phyloP scores from a whole-genome alignment of 2,329 filamentous ascomycete genomes.

The Xylariomycetidae sp. region DNA sequence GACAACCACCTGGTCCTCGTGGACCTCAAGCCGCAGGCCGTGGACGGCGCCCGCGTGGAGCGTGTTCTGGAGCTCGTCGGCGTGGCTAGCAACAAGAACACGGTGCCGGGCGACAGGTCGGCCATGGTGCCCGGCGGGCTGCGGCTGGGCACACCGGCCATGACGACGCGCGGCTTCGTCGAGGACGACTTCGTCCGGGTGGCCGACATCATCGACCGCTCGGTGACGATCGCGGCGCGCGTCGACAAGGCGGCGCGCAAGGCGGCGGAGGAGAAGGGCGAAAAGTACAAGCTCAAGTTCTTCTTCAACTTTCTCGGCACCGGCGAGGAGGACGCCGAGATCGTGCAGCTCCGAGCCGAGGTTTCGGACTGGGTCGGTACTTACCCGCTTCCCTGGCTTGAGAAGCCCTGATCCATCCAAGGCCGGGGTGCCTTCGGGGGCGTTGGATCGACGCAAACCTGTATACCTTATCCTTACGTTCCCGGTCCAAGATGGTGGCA shows the following conservation, averaged over 20 bases:
- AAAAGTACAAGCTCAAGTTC: slow-evolving; percentile 61
- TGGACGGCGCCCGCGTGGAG: slow-evolving; percentile 88
- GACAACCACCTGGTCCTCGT: slow-evolving; percentile 95
- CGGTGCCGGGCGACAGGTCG: slow-evolving; percentile 89
- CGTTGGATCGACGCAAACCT: too few species aligned
- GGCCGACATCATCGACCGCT: slow-evolving; percentile 78
- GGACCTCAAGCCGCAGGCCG: slow-evolving; percentile 80
- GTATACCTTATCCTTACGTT: too few species aligned
- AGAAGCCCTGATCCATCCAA: slow-evolving; percentile 18
- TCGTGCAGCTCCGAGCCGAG: slow-evolving; percentile 66
- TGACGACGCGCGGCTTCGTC: slow-evolving; percentile 93
- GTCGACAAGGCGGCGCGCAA: slow-evolving; percentile 68
- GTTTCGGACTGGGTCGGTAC: slow-evolving; percentile 75
- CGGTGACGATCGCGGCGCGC: slow-evolving; percentile 70
- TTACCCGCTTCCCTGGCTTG: slow-evolving; percentile 64
- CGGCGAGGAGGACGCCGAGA: slow-evolving; percentile 62
- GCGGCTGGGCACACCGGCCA: slow-evolving; percentile 90
- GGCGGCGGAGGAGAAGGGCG: slow-evolving; percentile 59
- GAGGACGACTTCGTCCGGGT: slow-evolving; percentile 84
- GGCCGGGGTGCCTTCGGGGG: too few species aligned
- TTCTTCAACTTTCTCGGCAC: slow-evolving; percentile 64
- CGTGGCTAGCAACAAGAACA: slow-evolving; percentile 99
- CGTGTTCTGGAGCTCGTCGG: slow-evolving; percentile 86
- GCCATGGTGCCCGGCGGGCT: slow-evolving; percentile 90
- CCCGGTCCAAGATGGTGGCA: too few species aligned